Evolutionary conservation across 2,329 filamentous ascomycete genomes (phyloP).

Genomic region (Ramularia endophylla): DNA sequence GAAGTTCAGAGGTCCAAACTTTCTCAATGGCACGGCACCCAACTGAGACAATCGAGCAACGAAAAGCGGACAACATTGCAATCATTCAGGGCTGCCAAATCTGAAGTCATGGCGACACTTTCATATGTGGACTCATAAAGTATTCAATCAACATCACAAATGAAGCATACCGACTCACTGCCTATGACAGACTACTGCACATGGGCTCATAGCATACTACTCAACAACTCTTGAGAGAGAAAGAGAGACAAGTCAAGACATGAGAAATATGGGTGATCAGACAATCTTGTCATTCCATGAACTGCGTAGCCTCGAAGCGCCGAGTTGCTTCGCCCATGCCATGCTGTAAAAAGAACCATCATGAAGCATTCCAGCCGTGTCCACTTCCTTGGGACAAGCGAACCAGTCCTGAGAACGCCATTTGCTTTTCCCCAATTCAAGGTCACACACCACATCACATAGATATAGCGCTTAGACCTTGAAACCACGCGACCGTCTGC

Average conservation of each 20-base stretch:
- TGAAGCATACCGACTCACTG: no score
- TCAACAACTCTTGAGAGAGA: no score
- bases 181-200: no score
- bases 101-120: no score
- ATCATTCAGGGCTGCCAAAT: no score
- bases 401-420: not conserved
- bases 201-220: no score
- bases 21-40: not conserved
- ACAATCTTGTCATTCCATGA: slow-evolving; percentile 17
- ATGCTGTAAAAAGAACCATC: slow-evolving; percentile 7
- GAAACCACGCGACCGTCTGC: slow-evolving; percentile 98
- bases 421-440: slow-evolving; percentile 1
- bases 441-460: slow-evolving; percentile 2
- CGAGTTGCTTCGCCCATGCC: slow-evolving; percentile 10
- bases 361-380: slow-evolving; percentile 9
- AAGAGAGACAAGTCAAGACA: no score
- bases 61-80: no score
- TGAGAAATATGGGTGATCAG: slow-evolving; percentile 7
- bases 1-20: not conserved
- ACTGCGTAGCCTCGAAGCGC: slow-evolving; percentile 15
- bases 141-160: no score
- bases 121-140: no score
- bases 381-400: slow-evolving; percentile 7
- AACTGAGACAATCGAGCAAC: not conserved
- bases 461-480: slow-evolving; percentile 72